A percentile compares a stretch with the other conserved stretches of the same genome.
These are phyloP conservation scores for Xerocomus brunneocitrinus DNA, from an alignment of 768 basidiomycete genomes.

Conservation along the genomic window DNA sequence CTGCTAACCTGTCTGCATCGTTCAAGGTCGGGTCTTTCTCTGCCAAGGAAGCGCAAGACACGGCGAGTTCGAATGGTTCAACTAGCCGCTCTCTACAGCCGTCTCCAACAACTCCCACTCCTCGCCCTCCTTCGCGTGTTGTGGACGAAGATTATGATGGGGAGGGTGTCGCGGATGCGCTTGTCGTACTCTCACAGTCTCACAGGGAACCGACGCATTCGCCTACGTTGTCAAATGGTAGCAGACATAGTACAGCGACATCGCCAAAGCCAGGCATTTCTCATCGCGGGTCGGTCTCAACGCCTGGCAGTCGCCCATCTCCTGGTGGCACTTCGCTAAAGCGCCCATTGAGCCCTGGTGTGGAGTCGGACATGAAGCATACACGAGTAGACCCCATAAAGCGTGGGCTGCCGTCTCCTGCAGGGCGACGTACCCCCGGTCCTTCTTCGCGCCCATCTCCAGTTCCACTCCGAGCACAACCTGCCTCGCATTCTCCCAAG, in stretches of 20 bases:
- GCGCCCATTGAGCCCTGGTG: conserved; percentile 61
- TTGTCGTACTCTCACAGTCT: conserved; percentile 63
- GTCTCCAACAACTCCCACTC: conserved; percentile 60
- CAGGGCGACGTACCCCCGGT: conserved; percentile 50
- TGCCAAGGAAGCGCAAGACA: conserved; percentile 52
- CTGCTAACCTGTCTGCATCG: conserved; percentile 29
- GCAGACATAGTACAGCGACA: conserved; percentile 45
- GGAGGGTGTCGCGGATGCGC: conserved; percentile 83
- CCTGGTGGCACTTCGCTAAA: conserved; percentile 52
- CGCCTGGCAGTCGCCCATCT: conserved; percentile 59
- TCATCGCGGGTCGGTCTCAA: conserved; percentile 66
- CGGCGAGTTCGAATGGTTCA: conserved; percentile 61
- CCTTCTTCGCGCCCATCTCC: conserved; percentile 64
- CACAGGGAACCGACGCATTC: conserved; percentile 39
- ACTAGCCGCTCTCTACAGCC: conserved; percentile 63
- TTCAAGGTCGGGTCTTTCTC: conserved; percentile 33
- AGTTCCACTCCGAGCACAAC: conserved; percentile 68
- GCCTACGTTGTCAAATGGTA: conserved; percentile 54
- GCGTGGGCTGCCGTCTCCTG: conserved; percentile 48
- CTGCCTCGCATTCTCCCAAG: conserved; percentile 66
- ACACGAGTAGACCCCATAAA: conserved; percentile 52
- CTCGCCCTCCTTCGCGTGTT: conserved; percentile 41
- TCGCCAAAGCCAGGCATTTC: conserved; percentile 44
- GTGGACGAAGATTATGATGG: conserved; percentile 78
- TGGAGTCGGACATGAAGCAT: conserved; percentile 42